Percentiles rank a stretch among this genome's conserved stretches.
phyloP scores from a whole-genome alignment of 495 filamentous ascomycete genomes.

The Aspergillus saccharolyticus region DNA sequence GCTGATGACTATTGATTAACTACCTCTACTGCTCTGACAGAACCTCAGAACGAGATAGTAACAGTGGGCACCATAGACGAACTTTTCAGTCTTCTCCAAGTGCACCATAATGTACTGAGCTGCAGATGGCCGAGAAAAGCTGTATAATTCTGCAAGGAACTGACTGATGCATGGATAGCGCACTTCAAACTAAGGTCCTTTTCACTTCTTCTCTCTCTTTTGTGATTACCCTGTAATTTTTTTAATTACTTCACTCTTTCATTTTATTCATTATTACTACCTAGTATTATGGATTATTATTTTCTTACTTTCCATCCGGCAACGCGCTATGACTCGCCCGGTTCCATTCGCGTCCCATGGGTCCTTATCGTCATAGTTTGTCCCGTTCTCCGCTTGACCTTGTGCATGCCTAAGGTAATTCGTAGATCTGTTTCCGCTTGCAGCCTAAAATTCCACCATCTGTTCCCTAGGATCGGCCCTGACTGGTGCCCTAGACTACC shows the following conservation, averaged over 20 bases:
- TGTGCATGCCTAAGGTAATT: conserved; percentile 15
- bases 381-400: conserved; percentile 18
- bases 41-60: not conserved
- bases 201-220: not conserved
- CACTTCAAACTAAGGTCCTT: conserved; percentile 17
- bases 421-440: conserved; percentile 24
- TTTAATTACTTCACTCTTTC: not conserved
- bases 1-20: not conserved
- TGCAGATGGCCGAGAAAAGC: conserved; percentile 4
- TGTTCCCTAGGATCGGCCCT: conserved; percentile 18
- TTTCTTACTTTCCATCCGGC: conserved; percentile 1
- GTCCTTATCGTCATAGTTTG: conserved; percentile 24
- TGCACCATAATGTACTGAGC: too few relatives aligned
- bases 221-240: not conserved
- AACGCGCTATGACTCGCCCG: conserved; percentile 37
- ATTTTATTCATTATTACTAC: too few relatives aligned
- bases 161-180: conserved; percentile 15
- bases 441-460: conserved; percentile 15
- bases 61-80: not conserved
- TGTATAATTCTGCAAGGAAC: conserved; percentile 37
- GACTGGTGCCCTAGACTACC: not conserved
- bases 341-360: conserved; percentile 20
- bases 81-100: too few relatives aligned
- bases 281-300: too few relatives aligned
- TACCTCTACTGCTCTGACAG: not conserved